Percentiles rank a stretch among this genome's conserved stretches.
Evolutionary conservation across 2,329 filamentous ascomycete species (phyloP).

Genomic region (Curvularia sp.): DNA sequence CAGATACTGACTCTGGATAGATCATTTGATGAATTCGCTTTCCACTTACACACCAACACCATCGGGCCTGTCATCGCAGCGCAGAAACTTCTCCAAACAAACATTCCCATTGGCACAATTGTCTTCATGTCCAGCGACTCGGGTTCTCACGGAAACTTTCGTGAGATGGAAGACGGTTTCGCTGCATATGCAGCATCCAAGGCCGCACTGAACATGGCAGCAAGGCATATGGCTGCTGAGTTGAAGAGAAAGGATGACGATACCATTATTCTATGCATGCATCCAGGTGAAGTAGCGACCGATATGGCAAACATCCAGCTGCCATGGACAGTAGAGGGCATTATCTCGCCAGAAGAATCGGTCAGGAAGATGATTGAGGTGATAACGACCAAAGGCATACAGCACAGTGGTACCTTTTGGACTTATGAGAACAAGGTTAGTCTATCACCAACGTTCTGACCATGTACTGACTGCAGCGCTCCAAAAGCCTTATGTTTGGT

Average conservation of each 20-base stretch:
- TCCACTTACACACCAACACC: conserved; percentile 64
- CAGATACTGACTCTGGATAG: conserved; percentile 40
- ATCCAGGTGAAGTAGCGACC: conserved; percentile 65
- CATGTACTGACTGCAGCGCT: not conserved
- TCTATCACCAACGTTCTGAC: conserved; percentile 1
- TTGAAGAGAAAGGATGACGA: conserved; percentile 58
- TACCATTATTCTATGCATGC: conserved; percentile 61
- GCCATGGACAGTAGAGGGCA: conserved; percentile 60
- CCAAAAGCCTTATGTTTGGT: conserved; percentile 42
- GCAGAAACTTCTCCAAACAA: conserved; percentile 58
- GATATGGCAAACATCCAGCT: conserved; percentile 63
- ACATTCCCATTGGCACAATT: conserved; percentile 58
- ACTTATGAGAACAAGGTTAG: conserved; percentile 61
- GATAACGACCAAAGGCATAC: conserved; percentile 57
- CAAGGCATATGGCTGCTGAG: conserved; percentile 64
- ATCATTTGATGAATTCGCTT: conserved; percentile 61
- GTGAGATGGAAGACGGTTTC: conserved; percentile 64
- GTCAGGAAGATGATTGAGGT: conserved; percentile 60
- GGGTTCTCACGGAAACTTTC: conserved; percentile 60
- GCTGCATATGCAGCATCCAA: conserved; percentile 65
- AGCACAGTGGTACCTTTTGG: conserved; percentile 63
- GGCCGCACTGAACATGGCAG: conserved; percentile 63
- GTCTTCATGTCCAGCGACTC: conserved; percentile 65
- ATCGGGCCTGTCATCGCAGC: conserved; percentile 66
- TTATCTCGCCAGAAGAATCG: conserved; percentile 59